Evolutionary conservation across 2,329 filamentous ascomycete genomes (phyloP).

Genomic region (Neurospora sp.): DNA sequence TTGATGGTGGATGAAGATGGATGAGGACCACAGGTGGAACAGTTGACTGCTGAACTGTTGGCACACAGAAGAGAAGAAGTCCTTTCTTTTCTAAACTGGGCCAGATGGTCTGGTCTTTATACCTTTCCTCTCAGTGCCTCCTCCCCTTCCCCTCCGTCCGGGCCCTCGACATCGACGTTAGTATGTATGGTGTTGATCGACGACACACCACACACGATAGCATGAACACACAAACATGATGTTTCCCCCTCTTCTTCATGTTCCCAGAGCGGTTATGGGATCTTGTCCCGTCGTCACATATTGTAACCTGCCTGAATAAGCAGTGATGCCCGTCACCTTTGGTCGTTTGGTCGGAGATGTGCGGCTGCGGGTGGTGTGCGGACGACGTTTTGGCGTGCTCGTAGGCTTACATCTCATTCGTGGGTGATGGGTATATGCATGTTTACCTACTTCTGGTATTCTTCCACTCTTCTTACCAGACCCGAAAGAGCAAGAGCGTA

Average conservation of each 20-base stretch:
- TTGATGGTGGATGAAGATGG: neutral
- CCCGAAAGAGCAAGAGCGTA: neutral
- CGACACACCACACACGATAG: neutral
- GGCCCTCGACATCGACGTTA: neutral
- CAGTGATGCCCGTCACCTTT: neutral
- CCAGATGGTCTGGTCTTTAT: neutral
- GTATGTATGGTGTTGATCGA: neutral
- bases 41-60: neutral
- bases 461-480: neutral
- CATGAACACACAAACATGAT: neutral
- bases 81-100: neutral
- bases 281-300: neutral
- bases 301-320: neutral
- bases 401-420: neutral
- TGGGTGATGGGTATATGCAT: neutral
- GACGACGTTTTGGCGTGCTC: neutral
- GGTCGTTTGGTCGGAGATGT: neutral
- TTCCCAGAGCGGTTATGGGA: neutral
- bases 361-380: neutral
- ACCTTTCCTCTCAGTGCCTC: neutral
- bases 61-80: neutral
- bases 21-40: neutral
- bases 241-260: neutral
- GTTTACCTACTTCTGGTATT: neutral
- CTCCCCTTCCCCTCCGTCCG: neutral